Base-by-base conservation (phyloP, 2,329 filamentous ascomycete genomes). In the Hymenoscyphus occultus region DNA sequence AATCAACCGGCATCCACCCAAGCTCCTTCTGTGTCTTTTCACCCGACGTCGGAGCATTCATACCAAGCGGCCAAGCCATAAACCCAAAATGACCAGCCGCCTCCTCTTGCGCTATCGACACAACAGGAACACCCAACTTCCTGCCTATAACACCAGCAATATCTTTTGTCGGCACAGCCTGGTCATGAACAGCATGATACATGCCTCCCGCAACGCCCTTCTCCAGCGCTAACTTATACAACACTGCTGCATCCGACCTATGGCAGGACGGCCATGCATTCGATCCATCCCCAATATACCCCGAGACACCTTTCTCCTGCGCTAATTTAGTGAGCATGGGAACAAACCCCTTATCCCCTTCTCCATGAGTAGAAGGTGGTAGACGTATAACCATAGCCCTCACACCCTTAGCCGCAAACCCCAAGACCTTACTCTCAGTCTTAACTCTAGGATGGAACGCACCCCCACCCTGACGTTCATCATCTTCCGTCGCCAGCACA, bases 191-290 rank as follows among this genome's bases (percentile, higher is more conserved):
- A 10, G 73, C 77, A 68, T 81, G 78, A 63, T 75, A 79, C 2
- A 71, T 70, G 2, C 73, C 67, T 0, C 79, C 78, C 2, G 76
- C 70, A 9, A 48, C 59, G 1, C 72, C 79, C 64, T 77, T 77
- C 66, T 80, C 78, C 1, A 62, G 13, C 4, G 48, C 61, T 32
- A 64, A 31, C 13, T 35, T 42, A 35, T 45, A 64, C 28, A 60
- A 22, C 5, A 19, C 45, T 0, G 79, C 80, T 1, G 78, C 77
- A 64, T 81, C 80, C 14, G 66, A 62, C 5, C 75, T 71, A 65
- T 80, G 77, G 10, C 74, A 74, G 3, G 77, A 76, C 6, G 75
- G 73, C 76, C 78, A 80, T n/a, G 71, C 71, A 60, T 76, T 74
- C 1, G 68, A 59, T 0, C 77, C 79, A 12, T 78, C 75, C 10